Percentiles rank a stretch among this genome's conserved stretches.
phyloP scores from a whole-genome alignment of 768 basidiomycete genomes.

The Hydnomerulius pinastri region DNA sequence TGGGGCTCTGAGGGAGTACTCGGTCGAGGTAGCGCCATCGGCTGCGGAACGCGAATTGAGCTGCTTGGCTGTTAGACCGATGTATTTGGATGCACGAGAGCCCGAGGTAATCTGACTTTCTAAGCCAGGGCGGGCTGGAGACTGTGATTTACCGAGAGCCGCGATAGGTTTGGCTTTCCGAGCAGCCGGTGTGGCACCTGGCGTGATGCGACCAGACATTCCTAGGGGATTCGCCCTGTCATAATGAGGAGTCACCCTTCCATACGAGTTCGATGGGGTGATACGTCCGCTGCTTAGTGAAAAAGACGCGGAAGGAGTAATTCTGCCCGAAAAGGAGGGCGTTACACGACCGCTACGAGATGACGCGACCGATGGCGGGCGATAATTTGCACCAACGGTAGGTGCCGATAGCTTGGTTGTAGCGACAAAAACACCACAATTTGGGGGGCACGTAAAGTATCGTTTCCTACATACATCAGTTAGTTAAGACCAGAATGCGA shows the following conservation, averaged over 20 bases:
- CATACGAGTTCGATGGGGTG: conserved; percentile 55
- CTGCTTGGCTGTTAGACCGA: conserved; percentile 83
- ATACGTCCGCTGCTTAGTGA: conserved; percentile 47
- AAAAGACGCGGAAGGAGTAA: conserved; percentile 45
- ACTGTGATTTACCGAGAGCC: conserved; percentile 37
- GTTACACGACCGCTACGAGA: conserved; percentile 51
- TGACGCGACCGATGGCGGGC: conserved; percentile 83
- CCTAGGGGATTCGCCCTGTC: conserved; percentile 28
- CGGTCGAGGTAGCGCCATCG: conserved; percentile 13
- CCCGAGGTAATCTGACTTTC: conserved; percentile 68
- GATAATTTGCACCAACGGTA: conserved; percentile 58
- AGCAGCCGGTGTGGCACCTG: conserved; percentile 33
- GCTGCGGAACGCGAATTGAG: conserved; percentile 48
- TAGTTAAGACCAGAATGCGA: conserved; percentile 9
- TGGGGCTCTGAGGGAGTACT: conserved; percentile 27
- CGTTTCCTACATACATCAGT: conserved; percentile 50
- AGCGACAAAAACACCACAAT: conserved; percentile 91
- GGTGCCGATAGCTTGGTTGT: conserved; percentile 78
- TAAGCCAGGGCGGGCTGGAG: conserved; percentile 19
- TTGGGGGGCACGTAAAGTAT: conserved; percentile 84
- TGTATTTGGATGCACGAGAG: conserved; percentile 82
- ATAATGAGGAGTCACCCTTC: conserved; percentile 43
- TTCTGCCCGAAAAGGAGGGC: conserved; percentile 45
- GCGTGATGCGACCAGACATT: conserved; percentile 51
- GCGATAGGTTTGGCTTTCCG: conserved; percentile 33